Evolutionary conservation across 257 asterid species (phyloP), one percentile per base, ranked within the genome.

Genomic region (Buddleja alternifolia): DNA sequence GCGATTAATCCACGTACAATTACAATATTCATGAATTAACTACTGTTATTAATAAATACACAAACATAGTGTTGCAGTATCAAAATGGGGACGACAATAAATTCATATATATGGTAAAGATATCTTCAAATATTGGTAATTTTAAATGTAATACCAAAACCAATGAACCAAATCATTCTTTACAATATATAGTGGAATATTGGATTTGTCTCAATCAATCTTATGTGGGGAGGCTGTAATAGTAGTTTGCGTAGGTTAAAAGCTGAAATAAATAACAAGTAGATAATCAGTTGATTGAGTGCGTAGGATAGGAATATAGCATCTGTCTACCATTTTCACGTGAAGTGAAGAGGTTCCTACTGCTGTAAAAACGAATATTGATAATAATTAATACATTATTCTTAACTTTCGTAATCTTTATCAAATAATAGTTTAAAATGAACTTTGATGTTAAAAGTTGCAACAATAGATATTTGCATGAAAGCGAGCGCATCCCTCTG

Each of bases 221-320:
- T 20, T 42, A 24, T 11, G 19, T 25, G 19, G 40, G 16, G 44
- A 63, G 62, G 52, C 25, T 21, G 56, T 21, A 17, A 36, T n/a
- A n/a, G n/a, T 15, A 39, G 71, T 37, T 72, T 16, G 66, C 70
- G 65, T 72, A 39, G 66, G 20, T 56, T 10, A 65, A 40, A 73
- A 65, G 72, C 63, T 9, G 63, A 54, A 11, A 40, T 54, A 37
- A 56, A 60, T 16, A 29, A 58, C 12, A 12, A 32, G 63, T 58
- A 8, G 25, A 37, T 36, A n/a, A 37, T 41, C 14, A 41, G n/a
- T n/a, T n/a, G n/a, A n/a, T 20, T 65, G 21, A 17, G 10, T 7
- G 41, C 34, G 4, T 8, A 21, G 17, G 25, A 34, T n/a, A 53
- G 19, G n/a, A n/a, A n/a, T n/a, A n/a, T n/a, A 15, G 63, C 12